Base-by-base conservation (phyloP, 2,329 filamentous ascomycete species). In the Phoma sp. region DNA sequence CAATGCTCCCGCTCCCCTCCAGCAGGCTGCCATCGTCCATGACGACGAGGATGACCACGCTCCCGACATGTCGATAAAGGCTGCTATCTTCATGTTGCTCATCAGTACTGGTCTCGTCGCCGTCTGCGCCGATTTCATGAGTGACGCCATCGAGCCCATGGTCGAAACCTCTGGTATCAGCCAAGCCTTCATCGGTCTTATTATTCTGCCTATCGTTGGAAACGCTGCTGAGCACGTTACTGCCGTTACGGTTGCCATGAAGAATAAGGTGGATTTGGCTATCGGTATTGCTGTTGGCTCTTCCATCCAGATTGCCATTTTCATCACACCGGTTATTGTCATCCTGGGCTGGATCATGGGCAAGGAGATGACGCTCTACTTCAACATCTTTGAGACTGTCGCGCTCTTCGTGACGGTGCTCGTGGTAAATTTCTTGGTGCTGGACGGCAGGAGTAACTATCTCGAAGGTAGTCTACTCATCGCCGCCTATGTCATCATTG, bases 261-360 rank as follows among this genome's bases (percentile, higher is more conserved):
- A 92, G 80, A 91, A 92, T 76, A 93, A 93, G 77, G 92, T 92
- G 88, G 90, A 93, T 68, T 78, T 93, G 8, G 88, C 90, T 3
- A 92, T 93, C 60, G 90, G 89, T 69, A 89, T 93, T 10, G 90
- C 89, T 12, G 88, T 93, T 31, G 90, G 90, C 25, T 90, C 87
- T 10, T 90, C 87, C 65, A 93, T 94, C 76, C 90, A 93, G 75
- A 91, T 93, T 43, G 79, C 90, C 1, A 82, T 93, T 25, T 92
- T 93, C 72, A 82, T 93, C 45, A 91, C 91, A 8, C 90, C 90
- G 0, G 78, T 93, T 10, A 83, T 92, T 29, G 88, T 92, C 52
- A 83, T 93, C 33, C 85, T 93, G 32, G 90, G 90, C 50, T 94
- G 90, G 90, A 87, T 86, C 60, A 86, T 92, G 82, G 84, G 84